Evolutionary conservation across 179 eudicot genomes (phyloP).

Genomic region (Beta lomatogona): DNA sequence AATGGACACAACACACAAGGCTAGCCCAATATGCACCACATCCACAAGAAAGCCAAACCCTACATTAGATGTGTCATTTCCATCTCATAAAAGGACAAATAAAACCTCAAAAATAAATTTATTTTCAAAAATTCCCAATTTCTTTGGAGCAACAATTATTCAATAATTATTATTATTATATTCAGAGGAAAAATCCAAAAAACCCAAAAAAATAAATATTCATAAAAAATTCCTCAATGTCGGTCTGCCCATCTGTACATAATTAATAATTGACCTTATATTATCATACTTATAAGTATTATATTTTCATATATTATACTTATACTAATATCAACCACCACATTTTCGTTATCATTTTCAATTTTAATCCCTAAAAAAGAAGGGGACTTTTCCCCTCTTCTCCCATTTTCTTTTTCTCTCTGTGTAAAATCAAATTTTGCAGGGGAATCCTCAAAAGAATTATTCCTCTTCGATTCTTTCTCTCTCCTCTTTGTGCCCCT

Average conservation of each 20-base stretch:
- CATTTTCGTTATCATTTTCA: not conserved
- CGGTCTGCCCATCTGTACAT: not conserved
- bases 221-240: too few relatives aligned
- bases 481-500: not conserved
- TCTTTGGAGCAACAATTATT: not conserved
- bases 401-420: not conserved
- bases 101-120: too few relatives aligned
- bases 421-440: not conserved
- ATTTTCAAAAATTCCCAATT: not conserved
- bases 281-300: too few relatives aligned
- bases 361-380: conserved; percentile 3
- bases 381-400: not conserved
- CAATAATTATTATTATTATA: not conserved
- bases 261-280: too few relatives aligned
- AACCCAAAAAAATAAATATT: not conserved
- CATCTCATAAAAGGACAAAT: not conserved
- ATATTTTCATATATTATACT: too few relatives aligned
- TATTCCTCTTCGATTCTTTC: not conserved
- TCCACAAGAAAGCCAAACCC: not conserved
- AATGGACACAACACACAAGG: not conserved
- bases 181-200: not conserved
- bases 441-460: conserved; percentile 16
- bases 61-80: not conserved
- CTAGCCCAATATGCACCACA: not conserved
- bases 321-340: too few relatives aligned